Percentiles rank a stretch among this genome's conserved stretches.
These are phyloP conservation scores for Marchantia polymorpha DNA, from an alignment of 225 moss, liverwort and hornwort species.

Conservation along the genomic window DNA sequence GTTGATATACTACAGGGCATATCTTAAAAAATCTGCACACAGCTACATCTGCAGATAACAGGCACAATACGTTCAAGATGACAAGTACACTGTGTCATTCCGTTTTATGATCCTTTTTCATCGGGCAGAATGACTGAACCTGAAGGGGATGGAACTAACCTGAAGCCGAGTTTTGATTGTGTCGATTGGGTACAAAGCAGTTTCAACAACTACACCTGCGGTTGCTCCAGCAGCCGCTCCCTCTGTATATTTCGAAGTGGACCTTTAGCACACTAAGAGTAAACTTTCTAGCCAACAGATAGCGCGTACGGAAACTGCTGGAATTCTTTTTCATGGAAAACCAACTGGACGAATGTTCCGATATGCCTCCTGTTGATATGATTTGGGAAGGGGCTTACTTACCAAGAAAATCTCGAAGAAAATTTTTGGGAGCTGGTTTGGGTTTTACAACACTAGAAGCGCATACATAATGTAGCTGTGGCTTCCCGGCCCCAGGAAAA, in stretches of 20 bases:
- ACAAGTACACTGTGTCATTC: background rate
- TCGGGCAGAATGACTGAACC: background rate
- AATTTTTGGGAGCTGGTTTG: slow-evolving; percentile 28
- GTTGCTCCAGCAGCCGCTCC: slow-evolving; percentile 95
- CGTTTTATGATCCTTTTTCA: background rate
- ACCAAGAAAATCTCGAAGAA: slow-evolving; percentile 41
- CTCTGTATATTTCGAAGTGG: slow-evolving; percentile 39
- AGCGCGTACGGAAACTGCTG: background rate
- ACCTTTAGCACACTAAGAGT: background rate
- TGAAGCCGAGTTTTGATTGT: slow-evolving; percentile 99
- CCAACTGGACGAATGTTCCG: background rate
- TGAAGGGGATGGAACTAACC: slow-evolving; percentile 38
- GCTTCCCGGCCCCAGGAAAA: slow-evolving; percentile 4
- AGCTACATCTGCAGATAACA: too few species aligned
- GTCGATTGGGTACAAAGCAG: slow-evolving; percentile 91
- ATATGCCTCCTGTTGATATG: background rate
- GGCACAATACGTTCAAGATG: background rate
- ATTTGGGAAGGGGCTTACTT: background rate
- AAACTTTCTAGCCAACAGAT: background rate
- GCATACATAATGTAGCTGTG: slow-evolving; percentile 26
- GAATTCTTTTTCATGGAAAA: background rate
- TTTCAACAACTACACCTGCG: slow-evolving; percentile 91
- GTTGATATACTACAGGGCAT: background rate
- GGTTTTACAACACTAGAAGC: slow-evolving; percentile 9
- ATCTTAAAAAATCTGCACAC: background rate